Percentiles rank a stretch among this genome's conserved stretches.
These are phyloP conservation scores for Colletotrichum simmondsii DNA, from an alignment of 2,329 filamentous ascomycete species.

Conservation along the genomic window DNA sequence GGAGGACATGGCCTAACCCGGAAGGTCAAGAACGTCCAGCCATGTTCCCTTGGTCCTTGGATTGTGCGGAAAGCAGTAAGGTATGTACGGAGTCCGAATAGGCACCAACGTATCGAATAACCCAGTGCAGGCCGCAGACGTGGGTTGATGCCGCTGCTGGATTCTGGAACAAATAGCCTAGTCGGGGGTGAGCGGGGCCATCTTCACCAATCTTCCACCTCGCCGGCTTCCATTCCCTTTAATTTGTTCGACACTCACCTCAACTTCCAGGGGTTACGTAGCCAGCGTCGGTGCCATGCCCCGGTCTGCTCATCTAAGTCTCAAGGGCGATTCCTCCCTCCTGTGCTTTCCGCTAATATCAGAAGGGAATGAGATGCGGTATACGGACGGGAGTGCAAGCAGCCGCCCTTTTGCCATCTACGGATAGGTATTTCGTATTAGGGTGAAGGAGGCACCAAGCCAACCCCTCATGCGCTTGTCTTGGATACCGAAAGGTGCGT, in stretches of 20 bases:
- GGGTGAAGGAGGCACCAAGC: slow-evolving; percentile 10
- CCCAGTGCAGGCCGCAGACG: neutral
- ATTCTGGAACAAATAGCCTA: neutral
- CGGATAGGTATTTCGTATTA: neutral
- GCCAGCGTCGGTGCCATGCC: slow-evolving; percentile 1
- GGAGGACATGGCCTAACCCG: slow-evolving; percentile 4
- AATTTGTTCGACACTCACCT: slow-evolving; percentile 6
- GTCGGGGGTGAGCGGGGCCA: neutral
- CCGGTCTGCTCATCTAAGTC: slow-evolving; percentile 8
- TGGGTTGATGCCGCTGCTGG: neutral
- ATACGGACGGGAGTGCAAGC: slow-evolving; percentile 26
- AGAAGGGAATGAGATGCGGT: slow-evolving; percentile 1
- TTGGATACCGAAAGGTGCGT: neutral
- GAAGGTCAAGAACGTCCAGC: slow-evolving; percentile 1
- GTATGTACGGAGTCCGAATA: too few relatives aligned
- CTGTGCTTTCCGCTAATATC: slow-evolving; percentile 2
- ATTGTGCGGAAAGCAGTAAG: neutral
- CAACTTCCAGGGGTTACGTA: slow-evolving; percentile 10
- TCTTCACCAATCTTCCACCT: neutral
- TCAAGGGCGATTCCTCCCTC: neutral
- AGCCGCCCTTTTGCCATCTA: slow-evolving; percentile 9
- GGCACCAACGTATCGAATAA: neutral
- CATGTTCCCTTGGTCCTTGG: neutral
- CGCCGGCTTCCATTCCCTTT: neutral
- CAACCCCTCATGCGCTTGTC: neutral